Base-by-base conservation (phyloP, 2,329 filamentous ascomycete species). In the Aspergillus carbonarius region DNA sequence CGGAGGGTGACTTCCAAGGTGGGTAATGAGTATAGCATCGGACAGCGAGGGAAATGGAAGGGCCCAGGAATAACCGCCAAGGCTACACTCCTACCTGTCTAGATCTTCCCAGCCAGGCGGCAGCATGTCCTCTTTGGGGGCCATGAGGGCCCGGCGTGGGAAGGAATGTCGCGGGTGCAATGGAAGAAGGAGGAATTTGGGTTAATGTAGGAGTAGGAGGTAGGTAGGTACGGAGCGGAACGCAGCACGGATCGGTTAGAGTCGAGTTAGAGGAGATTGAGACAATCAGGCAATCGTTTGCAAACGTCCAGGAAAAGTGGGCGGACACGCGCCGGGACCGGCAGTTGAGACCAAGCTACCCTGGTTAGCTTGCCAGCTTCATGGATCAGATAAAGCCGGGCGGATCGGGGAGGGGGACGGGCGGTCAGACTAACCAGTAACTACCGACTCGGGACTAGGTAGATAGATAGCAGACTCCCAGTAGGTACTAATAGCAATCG, bases 81-180 rank as follows among this genome's bases (percentile, higher is more conserved):
- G 60, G 63, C 57, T 27, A 37, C 39, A 39, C 58, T 44, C 72
- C 67, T 71, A 76, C 74, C 74, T 76, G 65, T 76, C 72, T 63
- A 74, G 67, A 66, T 75, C 68, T 59, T 73, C 73, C 74, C 74
- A 76, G 61, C 72, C 72, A 67, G 73, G 72, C 62, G 73, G 72
- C 66, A 76, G 66, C 70, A 70, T 70, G 60, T 74, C 74, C 68
- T 75, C 74, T 69, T 73, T 74, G 60, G 72, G 73, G 71, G 70
- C 72, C 74, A 76, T 76, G 60, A 62, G 55, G 67, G 70, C 72
- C 74, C 69, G 61, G 64, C 62, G 65, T 54, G 53, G 39, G 47
- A 59, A 68, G 68, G 70, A 72, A 70, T 73, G 71, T 67, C 67
- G 68, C 65, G 35, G 48, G 32, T 23, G 35, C 35, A 42, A 53